Percentiles rank a stretch among this genome's conserved stretches.
These are phyloP conservation scores for Gastrolobium villosum DNA, from an alignment of 306 rosid species.

Conservation along the genomic window DNA sequence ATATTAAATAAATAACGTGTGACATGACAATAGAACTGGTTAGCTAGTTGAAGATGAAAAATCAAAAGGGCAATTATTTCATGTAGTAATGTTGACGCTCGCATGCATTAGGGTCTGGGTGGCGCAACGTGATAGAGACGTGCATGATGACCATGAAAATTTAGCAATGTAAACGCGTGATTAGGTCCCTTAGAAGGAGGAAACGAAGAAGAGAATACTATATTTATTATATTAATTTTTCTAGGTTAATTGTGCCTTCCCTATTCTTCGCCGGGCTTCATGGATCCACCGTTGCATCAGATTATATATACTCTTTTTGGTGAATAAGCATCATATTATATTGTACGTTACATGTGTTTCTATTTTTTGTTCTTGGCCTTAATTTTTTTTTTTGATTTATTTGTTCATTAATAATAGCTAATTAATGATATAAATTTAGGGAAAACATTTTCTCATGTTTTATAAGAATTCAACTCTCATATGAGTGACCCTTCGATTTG, in stretches of 20 bases:
- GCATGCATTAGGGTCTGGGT: constrained; percentile 62
- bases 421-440: neutral
- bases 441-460: too few relatives aligned
- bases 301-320: neutral
- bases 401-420: neutral
- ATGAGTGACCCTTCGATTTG: too few relatives aligned
- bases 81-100: constrained; percentile 58
- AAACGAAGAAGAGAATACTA: constrained; percentile 16
- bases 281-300: constrained; percentile 65
- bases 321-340: constrained; percentile 19
- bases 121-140: constrained; percentile 86
- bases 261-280: constrained; percentile 78
- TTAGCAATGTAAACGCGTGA: constrained; percentile 41
- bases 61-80: constrained; percentile 54
- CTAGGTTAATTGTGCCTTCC: constrained; percentile 39
- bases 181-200: constrained; percentile 44
- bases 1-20: constrained; percentile 8
- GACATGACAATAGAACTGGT: constrained; percentile 39
- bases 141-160: constrained; percentile 70
- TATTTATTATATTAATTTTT: neutral
- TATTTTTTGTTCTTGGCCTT: neutral
- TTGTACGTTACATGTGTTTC: constrained; percentile 15
- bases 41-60: constrained; percentile 43
- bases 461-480: too few relatives aligned
- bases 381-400: neutral